Evolutionary conservation across 148 eudicot species (phyloP), one percentile per base, ranked within the genome.

Genomic region (Euryodendron excelsum): DNA sequence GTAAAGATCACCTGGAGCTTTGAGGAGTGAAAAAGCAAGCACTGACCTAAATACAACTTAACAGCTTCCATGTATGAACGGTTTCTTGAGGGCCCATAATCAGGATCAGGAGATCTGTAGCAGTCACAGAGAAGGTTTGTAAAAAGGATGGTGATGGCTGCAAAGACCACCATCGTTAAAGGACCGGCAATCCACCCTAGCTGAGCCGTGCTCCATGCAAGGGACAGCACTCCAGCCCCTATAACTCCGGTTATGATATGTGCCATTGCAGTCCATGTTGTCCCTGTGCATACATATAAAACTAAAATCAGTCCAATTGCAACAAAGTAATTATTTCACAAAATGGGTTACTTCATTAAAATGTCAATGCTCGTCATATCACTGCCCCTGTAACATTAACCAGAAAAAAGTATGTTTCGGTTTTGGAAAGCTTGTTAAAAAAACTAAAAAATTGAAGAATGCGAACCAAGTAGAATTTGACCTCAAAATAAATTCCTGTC

Each of bases 131-230:
- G 84, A 73, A 89, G 80, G 53, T 56, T 55, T 7, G 85, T 83
- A 71, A 88, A 86, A 15, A 80, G 25, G 56, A 85, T 74, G 53
- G 82, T 70, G 41, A 87, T 70, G 14, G 62, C 74, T 34, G 88
- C 91, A 63, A 87, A 89, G 0, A 69, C 21, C 23, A 89, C 28
- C 74, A 86, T 79, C 55, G 71, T 30, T 60, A 85, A 62, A n/a
- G 91, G 90, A 69, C 90, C 91, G 5, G 87, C 91, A 55, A 89
- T 78, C 91, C 91, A 89, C 18, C 91, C 91, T 1, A 89, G 84
- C 79, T 78, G 85, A 31, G 90, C 84, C 81, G 78, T 78, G 67
- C 88, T 82, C 91, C 91, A 89, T 30, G 91, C 89, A 33, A 89
- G 78, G 48, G 91, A 82, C 66, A 89, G 62, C 4, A 89, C 86